Evolutionary conservation across 148 eudicot species (phyloP).

Genomic region (Chenopodium quinoa): DNA sequence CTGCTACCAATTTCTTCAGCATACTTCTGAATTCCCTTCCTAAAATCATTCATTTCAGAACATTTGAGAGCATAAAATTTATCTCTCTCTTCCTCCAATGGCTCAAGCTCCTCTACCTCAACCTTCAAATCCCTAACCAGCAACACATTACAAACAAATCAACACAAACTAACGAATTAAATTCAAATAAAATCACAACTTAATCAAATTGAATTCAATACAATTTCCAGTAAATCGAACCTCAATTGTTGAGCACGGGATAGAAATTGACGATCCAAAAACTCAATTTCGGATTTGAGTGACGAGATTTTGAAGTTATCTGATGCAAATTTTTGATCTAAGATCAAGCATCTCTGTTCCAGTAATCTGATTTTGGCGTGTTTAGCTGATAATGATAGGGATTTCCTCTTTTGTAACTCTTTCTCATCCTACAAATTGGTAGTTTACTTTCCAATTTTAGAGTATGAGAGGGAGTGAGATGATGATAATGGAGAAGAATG

Average conservation of each 20-base stretch:
- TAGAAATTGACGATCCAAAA: slow-evolving; percentile 31
- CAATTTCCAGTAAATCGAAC: background rate
- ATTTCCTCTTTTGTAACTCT: slow-evolving; percentile 36
- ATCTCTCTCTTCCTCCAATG: slow-evolving; percentile 37
- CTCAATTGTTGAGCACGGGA: slow-evolving; percentile 30
- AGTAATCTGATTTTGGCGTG: slow-evolving; percentile 28
- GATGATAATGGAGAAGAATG: background rate
- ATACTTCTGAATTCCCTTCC: slow-evolving; percentile 24
- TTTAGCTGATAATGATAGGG: slow-evolving; percentile 35
- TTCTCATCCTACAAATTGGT: slow-evolving; percentile 38
- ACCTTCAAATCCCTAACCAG: slow-evolving; percentile 30
- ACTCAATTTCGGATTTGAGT: slow-evolving; percentile 37
- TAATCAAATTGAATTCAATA: background rate
- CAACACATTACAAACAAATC: background rate
- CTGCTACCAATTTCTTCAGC: slow-evolving; percentile 22
- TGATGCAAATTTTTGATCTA: slow-evolving; percentile 43
- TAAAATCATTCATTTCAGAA: slow-evolving; percentile 37
- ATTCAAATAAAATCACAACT: background rate
- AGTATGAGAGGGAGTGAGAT: background rate
- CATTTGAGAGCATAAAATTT: slow-evolving; percentile 18
- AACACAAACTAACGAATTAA: background rate
- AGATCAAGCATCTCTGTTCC: slow-evolving; percentile 44
- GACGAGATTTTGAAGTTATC: slow-evolving; percentile 36
- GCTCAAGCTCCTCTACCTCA: slow-evolving; percentile 39
- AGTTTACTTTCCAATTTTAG: background rate